Conservation (phyloP, 306 rosid species). For the Hippophae rhamnoides region DNA sequence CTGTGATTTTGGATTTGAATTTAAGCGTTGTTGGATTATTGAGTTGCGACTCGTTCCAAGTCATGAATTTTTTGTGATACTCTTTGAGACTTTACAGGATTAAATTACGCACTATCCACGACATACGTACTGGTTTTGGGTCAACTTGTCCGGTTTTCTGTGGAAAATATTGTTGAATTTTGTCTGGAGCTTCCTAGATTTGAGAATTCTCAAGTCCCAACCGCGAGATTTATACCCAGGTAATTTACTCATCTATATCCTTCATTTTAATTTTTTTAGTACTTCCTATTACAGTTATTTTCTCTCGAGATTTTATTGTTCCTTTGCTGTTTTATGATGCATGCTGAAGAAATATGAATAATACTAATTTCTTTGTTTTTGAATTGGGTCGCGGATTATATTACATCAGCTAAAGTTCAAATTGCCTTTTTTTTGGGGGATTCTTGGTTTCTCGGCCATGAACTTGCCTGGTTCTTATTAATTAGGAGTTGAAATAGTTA, state of each 20-base stretch:
- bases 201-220: constrained; percentile 1
- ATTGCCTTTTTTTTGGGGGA: background rate
- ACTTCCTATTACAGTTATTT: background rate
- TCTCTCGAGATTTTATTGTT: too few species aligned
- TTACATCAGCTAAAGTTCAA: background rate
- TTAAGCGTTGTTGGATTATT: background rate
- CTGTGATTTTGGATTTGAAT: background rate
- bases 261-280: background rate
- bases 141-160: background rate
- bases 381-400: too few species aligned
- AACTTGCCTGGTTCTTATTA: background rate
- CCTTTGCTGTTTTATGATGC: background rate
- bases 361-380: background rate
- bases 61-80: background rate
- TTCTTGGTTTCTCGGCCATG: background rate
- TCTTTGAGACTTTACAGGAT: background rate
- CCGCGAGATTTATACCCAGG: constrained; percentile 3
- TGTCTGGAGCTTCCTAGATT: background rate
- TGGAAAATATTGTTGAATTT: background rate
- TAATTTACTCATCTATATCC: background rate
- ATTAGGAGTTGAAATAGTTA: background rate
- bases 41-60: background rate
- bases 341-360: background rate
- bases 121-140: background rate
- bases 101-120: background rate